Evolutionary conservation across 2,329 filamentous ascomycete species (phyloP).

Genomic region (Laburnicola sp.): DNA sequence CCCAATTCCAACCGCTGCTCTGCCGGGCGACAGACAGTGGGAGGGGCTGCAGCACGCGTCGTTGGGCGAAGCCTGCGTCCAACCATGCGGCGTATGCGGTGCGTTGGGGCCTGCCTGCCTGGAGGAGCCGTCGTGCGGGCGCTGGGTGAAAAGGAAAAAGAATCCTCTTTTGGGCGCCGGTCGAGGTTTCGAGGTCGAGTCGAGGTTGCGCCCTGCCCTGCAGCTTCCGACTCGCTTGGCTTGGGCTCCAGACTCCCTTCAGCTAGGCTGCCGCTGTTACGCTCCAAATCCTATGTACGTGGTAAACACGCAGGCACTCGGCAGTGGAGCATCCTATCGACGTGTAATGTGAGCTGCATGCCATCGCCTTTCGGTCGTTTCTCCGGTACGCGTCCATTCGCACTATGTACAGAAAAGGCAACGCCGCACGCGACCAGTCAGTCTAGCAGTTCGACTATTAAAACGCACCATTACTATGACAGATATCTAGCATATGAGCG

Average conservation of each 20-base stretch:
- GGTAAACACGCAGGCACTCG: too few relatives aligned
- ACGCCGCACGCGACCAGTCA: conserved; percentile 2
- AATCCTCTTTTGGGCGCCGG: background rate
- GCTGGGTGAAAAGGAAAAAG: background rate
- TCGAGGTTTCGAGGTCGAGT: background rate
- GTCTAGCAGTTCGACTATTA: background rate
- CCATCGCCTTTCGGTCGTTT: too few relatives aligned
- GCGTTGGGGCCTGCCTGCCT: background rate
- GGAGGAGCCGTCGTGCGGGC: conserved; percentile 10
- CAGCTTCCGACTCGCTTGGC: background rate
- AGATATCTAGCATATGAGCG: background rate
- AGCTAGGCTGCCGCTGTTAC: background rate
- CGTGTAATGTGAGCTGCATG: too few relatives aligned
- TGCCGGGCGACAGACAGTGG: background rate
- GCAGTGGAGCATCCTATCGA: too few relatives aligned
- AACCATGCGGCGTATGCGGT: conserved; percentile 21
- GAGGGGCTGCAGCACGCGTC: conserved; percentile 13
- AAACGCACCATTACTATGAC: background rate
- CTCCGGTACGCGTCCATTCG: too few relatives aligned
- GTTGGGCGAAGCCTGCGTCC: conserved; percentile 14
- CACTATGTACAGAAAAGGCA: background rate
- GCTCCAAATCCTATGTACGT: too few relatives aligned
- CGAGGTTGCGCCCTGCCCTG: background rate
- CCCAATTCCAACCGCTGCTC: conserved; percentile 14
- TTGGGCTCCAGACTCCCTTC: background rate